phyloP scores from a whole-genome alignment of 192 early-diverging fungal genomes.

The Coemansia brasiliensis region DNA sequence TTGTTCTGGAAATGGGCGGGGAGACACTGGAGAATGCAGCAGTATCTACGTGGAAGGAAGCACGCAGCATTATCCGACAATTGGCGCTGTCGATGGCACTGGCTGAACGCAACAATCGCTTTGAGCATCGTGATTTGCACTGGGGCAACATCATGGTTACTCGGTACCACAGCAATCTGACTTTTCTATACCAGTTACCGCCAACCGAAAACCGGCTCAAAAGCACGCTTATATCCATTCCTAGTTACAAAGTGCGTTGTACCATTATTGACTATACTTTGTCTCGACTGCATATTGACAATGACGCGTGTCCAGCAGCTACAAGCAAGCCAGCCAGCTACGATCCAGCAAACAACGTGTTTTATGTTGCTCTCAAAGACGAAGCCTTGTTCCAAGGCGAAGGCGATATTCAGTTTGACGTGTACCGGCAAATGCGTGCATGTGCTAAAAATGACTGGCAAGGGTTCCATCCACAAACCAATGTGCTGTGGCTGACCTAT shows the following conservation, averaged over 20 bases:
- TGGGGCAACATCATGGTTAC: slow-evolving; percentile 74
- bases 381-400: slow-evolving; percentile 57
- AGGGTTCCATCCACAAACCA: slow-evolving; percentile 48
- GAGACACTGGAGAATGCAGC: slow-evolving; percentile 60
- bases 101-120: slow-evolving; percentile 58
- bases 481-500: slow-evolving; percentile 52
- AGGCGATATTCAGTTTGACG: slow-evolving; percentile 73
- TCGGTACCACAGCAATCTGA: slow-evolving; percentile 47
- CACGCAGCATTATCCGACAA: slow-evolving; percentile 69
- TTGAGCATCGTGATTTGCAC: slow-evolving; percentile 74
- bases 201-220: slow-evolving; percentile 31
- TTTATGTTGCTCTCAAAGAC: slow-evolving; percentile 58
- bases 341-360: slow-evolving; percentile 48
- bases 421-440: slow-evolving; percentile 68
- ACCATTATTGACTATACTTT: slow-evolving; percentile 76
- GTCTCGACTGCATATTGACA: slow-evolving; percentile 60
- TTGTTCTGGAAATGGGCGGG: slow-evolving; percentile 74
- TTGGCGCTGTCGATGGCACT: slow-evolving; percentile 60
- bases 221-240: slow-evolving; percentile 55
- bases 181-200: slow-evolving; percentile 51
- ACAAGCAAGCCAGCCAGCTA: slow-evolving; percentile 30
- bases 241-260: slow-evolving; percentile 62
- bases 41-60: slow-evolving; percentile 63
- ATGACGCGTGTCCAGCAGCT: slow-evolving; percentile 28
- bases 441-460: slow-evolving; percentile 40